These are phyloP conservation scores for Exserohilum turcica DNA, from an alignment of 2,329 filamentous ascomycete genomes.

Conservation along the genomic window DNA sequence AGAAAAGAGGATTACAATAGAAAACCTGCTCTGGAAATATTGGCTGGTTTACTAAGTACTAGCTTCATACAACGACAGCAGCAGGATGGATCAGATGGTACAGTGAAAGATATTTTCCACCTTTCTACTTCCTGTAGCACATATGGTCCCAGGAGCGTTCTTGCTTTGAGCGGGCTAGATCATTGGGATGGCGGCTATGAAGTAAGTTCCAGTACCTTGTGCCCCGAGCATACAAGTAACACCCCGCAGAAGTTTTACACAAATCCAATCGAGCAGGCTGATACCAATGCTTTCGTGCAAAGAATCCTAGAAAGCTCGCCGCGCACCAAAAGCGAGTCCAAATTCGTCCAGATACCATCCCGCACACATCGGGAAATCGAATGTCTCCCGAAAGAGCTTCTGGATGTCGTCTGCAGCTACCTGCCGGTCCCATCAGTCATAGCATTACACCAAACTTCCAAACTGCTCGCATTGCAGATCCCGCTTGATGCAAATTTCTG, in stretches of 20 bases:
- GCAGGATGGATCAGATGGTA: background rate
- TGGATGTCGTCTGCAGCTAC: slow-evolving; percentile 22
- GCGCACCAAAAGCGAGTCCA: background rate
- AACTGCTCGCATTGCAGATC: slow-evolving; percentile 21
- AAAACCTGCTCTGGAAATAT: slow-evolving; percentile 10
- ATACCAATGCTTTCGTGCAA: slow-evolving; percentile 15
- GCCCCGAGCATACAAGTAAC: background rate
- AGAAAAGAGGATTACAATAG: background rate
- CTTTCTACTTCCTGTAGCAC: slow-evolving; percentile 11
- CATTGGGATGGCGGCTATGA: slow-evolving; percentile 36
- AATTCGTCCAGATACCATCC: background rate
- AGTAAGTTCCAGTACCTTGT: slow-evolving; percentile 9
- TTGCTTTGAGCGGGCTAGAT: slow-evolving; percentile 24
- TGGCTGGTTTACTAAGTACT: slow-evolving; percentile 20
- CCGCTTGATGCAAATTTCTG: slow-evolving; percentile 34
- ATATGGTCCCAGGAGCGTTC: slow-evolving; percentile 27
- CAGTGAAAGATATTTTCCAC: slow-evolving; percentile 26
- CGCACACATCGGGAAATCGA: slow-evolving; percentile 17
- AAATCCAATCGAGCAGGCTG: slow-evolving; percentile 21
- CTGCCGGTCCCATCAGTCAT: slow-evolving; percentile 23
- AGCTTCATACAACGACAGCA: slow-evolving; percentile 9
- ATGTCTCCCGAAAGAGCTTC: slow-evolving; percentile 23
- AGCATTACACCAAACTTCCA: slow-evolving; percentile 27
- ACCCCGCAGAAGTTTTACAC: slow-evolving; percentile 30
- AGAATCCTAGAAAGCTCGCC: slow-evolving; percentile 16